These are phyloP conservation scores for Aspergillus cavernicola DNA, from an alignment of 495 filamentous ascomycete species.

Conservation along the genomic window DNA sequence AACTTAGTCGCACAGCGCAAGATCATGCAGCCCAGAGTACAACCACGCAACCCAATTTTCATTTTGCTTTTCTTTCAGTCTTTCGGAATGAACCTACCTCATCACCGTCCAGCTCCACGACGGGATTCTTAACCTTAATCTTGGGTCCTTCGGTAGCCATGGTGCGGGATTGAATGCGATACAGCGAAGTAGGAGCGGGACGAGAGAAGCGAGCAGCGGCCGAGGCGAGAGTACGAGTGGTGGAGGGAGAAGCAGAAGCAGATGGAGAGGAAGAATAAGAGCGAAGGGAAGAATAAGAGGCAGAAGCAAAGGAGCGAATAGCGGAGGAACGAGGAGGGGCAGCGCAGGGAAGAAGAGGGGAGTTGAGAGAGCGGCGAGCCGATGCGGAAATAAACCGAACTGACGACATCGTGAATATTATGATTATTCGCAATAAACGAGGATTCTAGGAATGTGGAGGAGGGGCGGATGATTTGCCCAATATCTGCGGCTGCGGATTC, in stretches of 20 bases:
- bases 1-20: conserved; percentile 23
- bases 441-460: conserved; percentile 9
- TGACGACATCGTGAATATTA: conserved; percentile 28
- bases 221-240: conserved; percentile 25
- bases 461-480: conserved; percentile 6
- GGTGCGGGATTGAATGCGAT: conserved; percentile 38
- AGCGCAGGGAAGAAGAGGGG: conserved; percentile 27
- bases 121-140: conserved; percentile 97
- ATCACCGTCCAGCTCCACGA: conserved; percentile 96
- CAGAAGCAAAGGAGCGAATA: conserved; percentile 20
- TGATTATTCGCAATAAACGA: conserved; percentile 15
- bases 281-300: conserved; percentile 17
- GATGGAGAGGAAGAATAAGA: conserved; percentile 19
- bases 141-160: conserved; percentile 54
- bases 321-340: conserved; percentile 32
- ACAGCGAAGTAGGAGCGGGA: conserved; percentile 28
- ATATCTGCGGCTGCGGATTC: conserved; percentile 15
- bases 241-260: conserved; percentile 21
- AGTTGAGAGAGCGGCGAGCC: conserved; percentile 35
- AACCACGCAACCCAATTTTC: conserved; percentile 3
- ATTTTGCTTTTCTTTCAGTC: neutral
- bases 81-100: conserved; percentile 49
- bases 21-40: conserved; percentile 1
- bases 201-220: conserved; percentile 27
- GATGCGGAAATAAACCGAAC: conserved; percentile 44